Base-by-base conservation (phyloP, 352 stramenopile species). In the Pythium sukuiense region DNA sequence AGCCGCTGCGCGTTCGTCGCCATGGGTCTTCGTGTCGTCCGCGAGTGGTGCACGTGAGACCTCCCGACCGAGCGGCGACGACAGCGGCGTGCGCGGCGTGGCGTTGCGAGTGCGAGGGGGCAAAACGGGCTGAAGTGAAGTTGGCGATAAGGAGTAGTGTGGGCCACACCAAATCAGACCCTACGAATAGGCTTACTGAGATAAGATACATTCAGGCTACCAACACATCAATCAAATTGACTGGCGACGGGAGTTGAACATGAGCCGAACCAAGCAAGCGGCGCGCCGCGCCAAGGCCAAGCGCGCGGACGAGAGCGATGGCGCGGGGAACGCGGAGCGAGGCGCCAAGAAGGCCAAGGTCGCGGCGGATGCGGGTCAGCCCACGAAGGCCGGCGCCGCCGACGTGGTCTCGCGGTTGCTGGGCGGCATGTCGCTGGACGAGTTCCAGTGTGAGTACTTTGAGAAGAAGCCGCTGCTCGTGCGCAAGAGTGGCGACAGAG, bases 401-500 rank as follows among this genome's bases (percentile, higher is more conserved):
- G 50, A 69, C 0, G 37, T 73, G 39, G 48, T 91, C 27, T 74
- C 67, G 32, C 79, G 78, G 32, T 58, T 94, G 30, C 72, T 95
- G 45, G 82, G 86, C 14, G 83, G 77, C 29, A 90, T 93, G 75
- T 41, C 76, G 24, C 18, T 94, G 32, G 62, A 80, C 46, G 63
- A 63, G 41, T 96, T 96, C 65, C 61, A 89, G 52, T 63, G 64
- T 37, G 71, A 93, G 35, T 79, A 94, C 68, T 96, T 94, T 70
- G 88, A 96, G 71, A 93, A 92, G 70, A 93, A 94, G 64, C 88
- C 86, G 39, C 70, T 96, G 30, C 61, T 89, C 5, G 81, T 95
- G 48, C 77, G 78, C 45, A 79, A 70, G 32, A 76, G 74, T 14
- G 78, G 72, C 4, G 83, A 83, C 49, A 60, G 81, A 39, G 67